These are phyloP conservation scores for Hippophae rhamnoides DNA, from an alignment of 306 rosid genomes.

Conservation along the genomic window DNA sequence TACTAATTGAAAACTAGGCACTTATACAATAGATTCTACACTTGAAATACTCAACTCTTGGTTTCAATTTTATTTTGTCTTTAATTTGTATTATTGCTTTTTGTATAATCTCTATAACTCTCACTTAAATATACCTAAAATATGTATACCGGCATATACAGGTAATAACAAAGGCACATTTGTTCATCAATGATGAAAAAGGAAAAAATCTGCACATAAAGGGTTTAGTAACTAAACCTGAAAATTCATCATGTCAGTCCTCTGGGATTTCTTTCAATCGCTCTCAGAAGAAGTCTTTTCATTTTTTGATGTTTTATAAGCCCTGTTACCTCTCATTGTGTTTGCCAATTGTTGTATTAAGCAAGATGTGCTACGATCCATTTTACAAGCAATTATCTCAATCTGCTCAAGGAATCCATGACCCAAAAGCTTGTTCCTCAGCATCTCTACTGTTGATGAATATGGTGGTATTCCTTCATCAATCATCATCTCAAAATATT, in stretches of 20 bases:
- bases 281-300: slow-evolving; percentile 42
- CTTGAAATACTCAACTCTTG: too few species aligned
- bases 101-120: too few species aligned
- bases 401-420: slow-evolving; percentile 44
- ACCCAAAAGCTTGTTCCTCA: slow-evolving; percentile 56
- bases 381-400: slow-evolving; percentile 57
- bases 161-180: too few species aligned
- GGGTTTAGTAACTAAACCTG: neutral
- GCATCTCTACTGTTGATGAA: slow-evolving; percentile 47
- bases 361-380: slow-evolving; percentile 62
- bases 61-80: too few species aligned
- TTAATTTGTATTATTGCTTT: too few species aligned
- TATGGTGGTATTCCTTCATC: slow-evolving; percentile 92
- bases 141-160: too few species aligned
- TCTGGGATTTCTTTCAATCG: slow-evolving; percentile 26
- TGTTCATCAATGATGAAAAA: too few species aligned
- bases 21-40: too few species aligned
- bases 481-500: slow-evolving; percentile 76
- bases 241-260: neutral
- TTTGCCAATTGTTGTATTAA: slow-evolving; percentile 53
- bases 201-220: too few species aligned
- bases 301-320: slow-evolving; percentile 17
- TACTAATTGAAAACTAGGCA: too few species aligned
- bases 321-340: slow-evolving; percentile 37
- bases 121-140: too few species aligned